Evolutionary conservation across 192 early-diverging fungal genomes (phyloP).

Genomic region (Helicostylum pulchrum): DNA sequence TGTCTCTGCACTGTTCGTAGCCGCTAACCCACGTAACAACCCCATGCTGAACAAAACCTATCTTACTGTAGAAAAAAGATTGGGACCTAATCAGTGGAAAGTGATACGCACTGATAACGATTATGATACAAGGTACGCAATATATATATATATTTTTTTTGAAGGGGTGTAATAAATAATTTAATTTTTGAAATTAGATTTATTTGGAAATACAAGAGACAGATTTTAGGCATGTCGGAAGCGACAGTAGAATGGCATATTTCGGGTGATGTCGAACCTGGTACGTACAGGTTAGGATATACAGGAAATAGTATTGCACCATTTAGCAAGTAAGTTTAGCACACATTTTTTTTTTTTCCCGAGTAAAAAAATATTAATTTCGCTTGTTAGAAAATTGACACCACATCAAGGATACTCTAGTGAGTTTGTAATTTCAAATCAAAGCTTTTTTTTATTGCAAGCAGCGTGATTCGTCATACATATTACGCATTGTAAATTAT

Average conservation of each 20-base stretch:
- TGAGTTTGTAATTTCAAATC: slow-evolving; percentile 4
- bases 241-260: slow-evolving; percentile 25
- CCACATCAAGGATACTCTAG: slow-evolving; percentile 24
- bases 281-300: slow-evolving; percentile 30
- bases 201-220: slow-evolving; percentile 17
- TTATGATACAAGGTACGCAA: slow-evolving; percentile 30
- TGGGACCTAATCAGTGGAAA: slow-evolving; percentile 15
- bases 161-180: not conserved
- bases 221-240: slow-evolving; percentile 21
- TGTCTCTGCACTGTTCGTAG: slow-evolving; percentile 21
- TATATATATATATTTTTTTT: not conserved
- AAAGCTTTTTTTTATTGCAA: too few relatives aligned
- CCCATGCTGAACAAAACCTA: slow-evolving; percentile 23
- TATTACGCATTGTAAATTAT: too few relatives aligned
- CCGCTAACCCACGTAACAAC: slow-evolving; percentile 34
- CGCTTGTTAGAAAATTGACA: not conserved
- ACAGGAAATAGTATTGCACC: slow-evolving; percentile 21
- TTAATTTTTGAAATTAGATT: slow-evolving; percentile 13
- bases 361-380: not conserved
- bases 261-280: not conserved
- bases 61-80: slow-evolving; percentile 25
- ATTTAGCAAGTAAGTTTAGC: slow-evolving; percentile 17
- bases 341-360: not conserved
- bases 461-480: too few relatives aligned
- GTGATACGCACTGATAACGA: slow-evolving; percentile 29